A percentile compares a stretch with the other conserved stretches of the same genome.
Evolutionary conservation across 257 asterid genomes (phyloP).

Genomic region (Parsonsia alboflavescens): DNA sequence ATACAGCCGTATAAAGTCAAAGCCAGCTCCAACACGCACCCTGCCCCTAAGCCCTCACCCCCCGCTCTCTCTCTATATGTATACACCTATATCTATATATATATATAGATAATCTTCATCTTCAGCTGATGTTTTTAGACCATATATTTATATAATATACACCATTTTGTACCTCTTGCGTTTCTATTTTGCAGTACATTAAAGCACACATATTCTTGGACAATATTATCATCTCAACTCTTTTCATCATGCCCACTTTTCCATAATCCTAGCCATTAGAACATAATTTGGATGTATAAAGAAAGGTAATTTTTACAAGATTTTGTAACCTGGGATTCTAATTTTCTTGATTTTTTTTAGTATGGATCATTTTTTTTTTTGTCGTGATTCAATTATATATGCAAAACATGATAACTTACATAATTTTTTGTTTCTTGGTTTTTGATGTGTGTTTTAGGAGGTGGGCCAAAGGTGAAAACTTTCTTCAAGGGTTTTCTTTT

Average conservation of each 20-base stretch:
- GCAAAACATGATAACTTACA: no score
- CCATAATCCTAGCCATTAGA: background rate
- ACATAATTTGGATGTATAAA: background rate
- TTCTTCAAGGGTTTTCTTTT: no score
- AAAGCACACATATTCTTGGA: background rate
- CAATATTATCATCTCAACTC: background rate
- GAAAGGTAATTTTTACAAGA: background rate
- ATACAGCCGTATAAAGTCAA: conserved; percentile 30
- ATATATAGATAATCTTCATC: conserved; percentile 11
- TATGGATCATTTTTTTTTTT: background rate
- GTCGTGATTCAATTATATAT: conserved; percentile 15
- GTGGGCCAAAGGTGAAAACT: conserved; percentile 39
- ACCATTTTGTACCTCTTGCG: conserved; percentile 16
- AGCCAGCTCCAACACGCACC: conserved; percentile 23
- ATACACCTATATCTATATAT: conserved; percentile 11
- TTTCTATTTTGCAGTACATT: conserved; percentile 6
- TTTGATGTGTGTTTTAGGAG: conserved; percentile 19
- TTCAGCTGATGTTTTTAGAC: conserved; percentile 17
- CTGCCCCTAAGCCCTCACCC: conserved; percentile 1
- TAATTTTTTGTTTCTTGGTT: conserved; percentile 16
- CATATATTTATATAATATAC: conserved; percentile 5
- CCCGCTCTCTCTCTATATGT: background rate
- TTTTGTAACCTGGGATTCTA: no score
- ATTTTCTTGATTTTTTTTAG: no score
- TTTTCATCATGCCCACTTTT: background rate